Evolutionary conservation across 345 rosid species (phyloP).

Genomic region (Eucalyptus grandis): DNA sequence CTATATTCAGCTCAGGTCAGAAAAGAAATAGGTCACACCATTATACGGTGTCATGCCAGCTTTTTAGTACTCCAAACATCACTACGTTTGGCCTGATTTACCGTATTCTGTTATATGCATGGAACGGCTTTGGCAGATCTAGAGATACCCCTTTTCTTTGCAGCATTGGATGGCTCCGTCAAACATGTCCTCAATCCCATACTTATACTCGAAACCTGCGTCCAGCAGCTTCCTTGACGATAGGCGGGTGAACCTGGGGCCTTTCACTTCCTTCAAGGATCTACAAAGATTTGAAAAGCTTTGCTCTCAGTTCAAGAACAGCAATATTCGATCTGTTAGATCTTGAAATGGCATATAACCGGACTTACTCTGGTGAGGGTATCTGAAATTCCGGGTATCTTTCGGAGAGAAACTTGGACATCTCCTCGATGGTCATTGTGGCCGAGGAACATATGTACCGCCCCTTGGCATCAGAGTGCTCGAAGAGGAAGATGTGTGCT

Average conservation of each 20-base stretch:
- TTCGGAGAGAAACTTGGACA: constrained; percentile 9
- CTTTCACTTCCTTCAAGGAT: background rate
- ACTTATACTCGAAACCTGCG: constrained; percentile 17
- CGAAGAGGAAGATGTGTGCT: constrained; percentile 29
- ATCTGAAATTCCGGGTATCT: constrained; percentile 13
- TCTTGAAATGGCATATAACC: background rate
- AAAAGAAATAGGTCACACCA: background rate
- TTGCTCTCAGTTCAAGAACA: background rate
- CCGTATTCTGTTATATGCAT: background rate
- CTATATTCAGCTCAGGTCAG: background rate
- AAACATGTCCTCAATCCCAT: constrained; percentile 14
- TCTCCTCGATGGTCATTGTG: background rate
- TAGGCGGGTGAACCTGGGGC: background rate
- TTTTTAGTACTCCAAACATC: background rate
- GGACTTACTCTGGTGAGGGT: constrained; percentile 9
- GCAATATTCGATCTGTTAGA: background rate
- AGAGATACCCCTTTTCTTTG: constrained; percentile 12
- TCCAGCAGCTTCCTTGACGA: constrained; percentile 21
- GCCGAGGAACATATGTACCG: constrained; percentile 24
- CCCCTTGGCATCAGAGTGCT: constrained; percentile 15
- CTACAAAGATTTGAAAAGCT: background rate
- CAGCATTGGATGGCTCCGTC: constrained; percentile 17
- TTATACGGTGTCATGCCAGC: background rate
- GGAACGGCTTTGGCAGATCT: background rate
- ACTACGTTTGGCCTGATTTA: background rate